Evolutionary conservation across 2,329 filamentous ascomycete genomes (phyloP), one percentile per base, ranked within the genome.

Genomic region (Penicillium expansum): DNA sequence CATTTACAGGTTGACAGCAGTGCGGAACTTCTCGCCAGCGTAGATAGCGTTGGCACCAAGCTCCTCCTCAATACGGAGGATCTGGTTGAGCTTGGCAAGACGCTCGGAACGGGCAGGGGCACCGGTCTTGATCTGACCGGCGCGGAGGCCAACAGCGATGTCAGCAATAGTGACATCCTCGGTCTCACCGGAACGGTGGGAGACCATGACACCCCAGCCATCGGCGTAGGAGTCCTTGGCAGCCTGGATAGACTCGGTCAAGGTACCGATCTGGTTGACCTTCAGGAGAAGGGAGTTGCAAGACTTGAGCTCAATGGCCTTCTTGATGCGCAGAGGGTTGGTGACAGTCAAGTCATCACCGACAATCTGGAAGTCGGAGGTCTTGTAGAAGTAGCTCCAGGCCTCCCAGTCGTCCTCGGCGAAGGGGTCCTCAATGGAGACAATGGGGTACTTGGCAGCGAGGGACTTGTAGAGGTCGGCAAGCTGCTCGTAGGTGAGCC

Each of bases 361-460:
- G 68, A 99, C 94, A 76, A 99, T 92, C 86, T 99, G 94, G 84
- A 95, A 92, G 80, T 97, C 88, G 75, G 91, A 92, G 71, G 91
- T 94, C 90, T 97, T 97, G 89, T 89, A 96, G 89, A 97, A 99
- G 88, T 97, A 96, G 87, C 91, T 96, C 94, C 94, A 99, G 62
- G 94, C 94, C 86, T 97, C 93, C 94, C 94, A 99, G 85, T 99
- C 94, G 74, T 97, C 94, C 86, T 99, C 94, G 65, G 91, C 93
- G 81, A 99, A 99, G 76, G 94, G 94, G 78, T 99, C 94, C 83
- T 99, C 94, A 71, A 99, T 97, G 79, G 86, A 91, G 81, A 97
- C 91, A 74, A 99, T 99, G 73, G 94, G 93, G 84, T 99, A 99
- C 83, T 96, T 97, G 85, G 87, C 85, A 76, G 85, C 84, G 61